Conservation (phyloP, 2,329 filamentous ascomycete species). For the Fonsecaea nubica region DNA sequence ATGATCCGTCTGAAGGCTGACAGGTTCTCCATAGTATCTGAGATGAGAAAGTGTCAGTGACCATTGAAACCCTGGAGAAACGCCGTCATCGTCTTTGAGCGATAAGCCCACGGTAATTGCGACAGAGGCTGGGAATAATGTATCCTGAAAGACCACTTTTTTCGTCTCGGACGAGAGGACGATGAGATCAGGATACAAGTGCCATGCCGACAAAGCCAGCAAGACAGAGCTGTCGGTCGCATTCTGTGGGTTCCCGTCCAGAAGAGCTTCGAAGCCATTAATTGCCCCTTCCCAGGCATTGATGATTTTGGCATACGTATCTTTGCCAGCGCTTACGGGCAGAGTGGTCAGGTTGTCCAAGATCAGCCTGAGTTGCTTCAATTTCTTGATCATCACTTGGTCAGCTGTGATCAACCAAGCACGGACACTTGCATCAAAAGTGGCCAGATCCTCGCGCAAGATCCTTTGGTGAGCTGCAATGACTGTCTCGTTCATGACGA, state of each 20-base stretch:
- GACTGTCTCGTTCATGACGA: background rate
- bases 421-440: slow-evolving; percentile 50
- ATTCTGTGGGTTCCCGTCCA: slow-evolving; percentile 41
- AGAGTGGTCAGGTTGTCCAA: slow-evolving; percentile 42
- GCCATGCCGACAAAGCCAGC: slow-evolving; percentile 46
- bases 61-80: slow-evolving; percentile 40
- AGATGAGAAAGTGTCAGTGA: slow-evolving; percentile 42
- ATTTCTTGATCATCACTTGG: slow-evolving; percentile 37
- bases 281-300: slow-evolving; percentile 43
- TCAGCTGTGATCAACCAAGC: slow-evolving; percentile 49
- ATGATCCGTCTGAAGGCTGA: slow-evolving; percentile 19
- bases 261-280: slow-evolving; percentile 42
- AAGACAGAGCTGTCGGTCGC: slow-evolving; percentile 41
- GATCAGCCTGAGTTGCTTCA: slow-evolving; percentile 43
- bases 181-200: slow-evolving; percentile 27
- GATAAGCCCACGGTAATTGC: background rate
- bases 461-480: slow-evolving; percentile 35
- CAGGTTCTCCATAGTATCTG: slow-evolving; percentile 40
- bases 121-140: slow-evolving; percentile 22
- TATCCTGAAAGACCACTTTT: background rate
- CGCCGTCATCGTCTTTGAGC: slow-evolving; percentile 23
- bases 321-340: slow-evolving; percentile 10
- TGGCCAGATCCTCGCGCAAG: slow-evolving; percentile 41
- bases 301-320: slow-evolving; percentile 43
- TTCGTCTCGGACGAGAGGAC: background rate